phyloP scores from a whole-genome alignment of 768 basidiomycete species.

The Leccinum uliginosum region DNA sequence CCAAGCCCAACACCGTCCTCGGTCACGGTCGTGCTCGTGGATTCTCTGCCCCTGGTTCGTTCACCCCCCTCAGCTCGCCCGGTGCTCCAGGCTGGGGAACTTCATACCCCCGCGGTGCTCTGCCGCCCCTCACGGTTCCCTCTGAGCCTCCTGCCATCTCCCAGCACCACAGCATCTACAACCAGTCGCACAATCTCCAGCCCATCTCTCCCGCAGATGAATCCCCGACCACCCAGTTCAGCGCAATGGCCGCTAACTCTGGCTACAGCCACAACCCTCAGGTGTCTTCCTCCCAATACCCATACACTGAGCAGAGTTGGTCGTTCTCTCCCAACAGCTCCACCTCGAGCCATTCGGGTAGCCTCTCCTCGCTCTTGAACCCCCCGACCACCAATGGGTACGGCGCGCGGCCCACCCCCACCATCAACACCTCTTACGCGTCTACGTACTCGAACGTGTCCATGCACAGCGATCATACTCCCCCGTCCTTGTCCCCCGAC shows the following conservation, averaged over 20 bases:
- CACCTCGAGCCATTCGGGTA: conserved; percentile 64
- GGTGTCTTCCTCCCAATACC: conserved; percentile 54
- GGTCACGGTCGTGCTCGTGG: conserved; percentile 71
- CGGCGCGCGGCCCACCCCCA: conserved; percentile 54
- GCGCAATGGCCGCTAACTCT: conserved; percentile 34
- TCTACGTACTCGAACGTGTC: conserved; percentile 67
- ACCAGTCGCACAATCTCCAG: conserved; percentile 54
- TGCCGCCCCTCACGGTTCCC: conserved; percentile 82
- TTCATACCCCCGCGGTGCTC: conserved; percentile 55
- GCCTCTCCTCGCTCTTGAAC: conserved; percentile 74
- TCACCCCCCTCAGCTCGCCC: conserved; percentile 63
- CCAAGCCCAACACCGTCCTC: conserved; percentile 37
- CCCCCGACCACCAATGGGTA: conserved; percentile 46
- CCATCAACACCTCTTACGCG: conserved; percentile 66
- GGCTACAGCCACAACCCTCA: conserved; percentile 29
- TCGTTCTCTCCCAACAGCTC: conserved; percentile 43
- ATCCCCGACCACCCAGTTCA: conserved; percentile 48
- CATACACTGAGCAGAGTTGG: conserved; percentile 63
- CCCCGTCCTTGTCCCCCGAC: conserved; percentile 73
- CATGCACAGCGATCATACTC: conserved; percentile 63
- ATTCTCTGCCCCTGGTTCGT: conserved; percentile 81
- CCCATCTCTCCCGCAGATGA: conserved; percentile 71
- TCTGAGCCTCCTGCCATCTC: conserved; percentile 63
- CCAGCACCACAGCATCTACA: conserved; percentile 55
- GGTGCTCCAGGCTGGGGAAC: conserved; percentile 55